These are phyloP conservation scores for Leccinum subatratum DNA, from an alignment of 1,284 basidiomycete species.

Conservation along the genomic window DNA sequence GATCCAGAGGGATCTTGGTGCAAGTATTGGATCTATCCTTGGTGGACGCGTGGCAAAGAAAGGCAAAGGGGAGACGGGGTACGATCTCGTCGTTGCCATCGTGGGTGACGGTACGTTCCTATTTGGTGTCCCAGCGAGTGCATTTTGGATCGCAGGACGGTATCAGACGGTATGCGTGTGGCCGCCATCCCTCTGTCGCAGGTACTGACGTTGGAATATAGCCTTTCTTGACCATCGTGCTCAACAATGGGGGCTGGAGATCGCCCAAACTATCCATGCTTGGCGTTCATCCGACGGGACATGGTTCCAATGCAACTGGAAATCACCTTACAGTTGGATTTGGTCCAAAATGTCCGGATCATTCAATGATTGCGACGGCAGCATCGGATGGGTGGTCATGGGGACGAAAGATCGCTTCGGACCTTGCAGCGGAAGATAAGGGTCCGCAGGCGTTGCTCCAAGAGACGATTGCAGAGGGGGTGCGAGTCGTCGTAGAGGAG, in stretches of 20 bases:
- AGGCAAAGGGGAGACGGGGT: slow-evolving; percentile 23
- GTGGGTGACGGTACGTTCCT: slow-evolving; percentile 68
- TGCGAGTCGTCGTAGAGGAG: slow-evolving; percentile 54
- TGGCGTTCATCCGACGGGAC: slow-evolving; percentile 56
- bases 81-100: slow-evolving; percentile 53
- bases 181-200: background rate
- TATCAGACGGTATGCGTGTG: slow-evolving; percentile 53
- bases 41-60: slow-evolving; percentile 36
- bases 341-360: slow-evolving; percentile 60
- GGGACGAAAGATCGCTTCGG: slow-evolving; percentile 43
- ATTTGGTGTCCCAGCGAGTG: slow-evolving; percentile 61
- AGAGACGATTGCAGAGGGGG: slow-evolving; percentile 44
- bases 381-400: slow-evolving; percentile 62
- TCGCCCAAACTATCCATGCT: slow-evolving; percentile 63
- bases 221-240: slow-evolving; percentile 66
- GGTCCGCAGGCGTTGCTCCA: slow-evolving; percentile 35
- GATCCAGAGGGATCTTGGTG: slow-evolving; percentile 42
- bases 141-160: slow-evolving; percentile 65
- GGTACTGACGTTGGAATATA: slow-evolving; percentile 20
- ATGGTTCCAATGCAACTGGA: slow-evolving; percentile 46
- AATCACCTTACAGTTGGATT: slow-evolving; percentile 58
- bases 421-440: slow-evolving; percentile 10
- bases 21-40: slow-evolving; percentile 54
- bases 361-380: slow-evolving; percentile 57
- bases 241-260: slow-evolving; percentile 72